These are phyloP conservation scores for Eucalyptus leucophloia DNA, from an alignment of 345 rosid genomes.

Conservation along the genomic window DNA sequence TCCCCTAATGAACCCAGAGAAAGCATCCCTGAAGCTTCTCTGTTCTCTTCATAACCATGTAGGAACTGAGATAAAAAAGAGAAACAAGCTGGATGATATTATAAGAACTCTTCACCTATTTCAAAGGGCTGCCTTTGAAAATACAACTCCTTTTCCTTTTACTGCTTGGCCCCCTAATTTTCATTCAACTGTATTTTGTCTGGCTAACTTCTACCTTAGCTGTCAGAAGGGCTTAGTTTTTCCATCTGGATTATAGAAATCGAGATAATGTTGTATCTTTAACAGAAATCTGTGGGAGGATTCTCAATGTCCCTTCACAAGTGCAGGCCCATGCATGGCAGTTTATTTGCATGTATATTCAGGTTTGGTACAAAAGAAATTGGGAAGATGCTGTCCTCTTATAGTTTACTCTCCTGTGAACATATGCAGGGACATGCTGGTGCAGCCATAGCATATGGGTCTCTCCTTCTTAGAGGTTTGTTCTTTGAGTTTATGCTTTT, in stretches of 20 bases:
- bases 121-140: background rate
- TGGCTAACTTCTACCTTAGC: background rate
- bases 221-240: background rate
- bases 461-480: conserved; percentile 85
- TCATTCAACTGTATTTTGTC: background rate
- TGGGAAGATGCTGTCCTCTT: background rate
- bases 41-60: background rate
- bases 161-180: background rate
- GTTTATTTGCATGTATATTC: background rate
- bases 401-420: background rate
- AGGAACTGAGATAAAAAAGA: background rate
- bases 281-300: background rate
- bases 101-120: background rate
- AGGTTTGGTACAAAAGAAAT: background rate
- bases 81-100: background rate
- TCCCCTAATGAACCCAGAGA: background rate
- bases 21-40: background rate
- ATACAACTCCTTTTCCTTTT: background rate
- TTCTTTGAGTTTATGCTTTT: background rate
- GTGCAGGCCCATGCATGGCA: background rate
- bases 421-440: conserved; percentile 76
- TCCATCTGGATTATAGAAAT: background rate
- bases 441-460: conserved; percentile 87
- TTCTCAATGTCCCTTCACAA: background rate
- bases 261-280: background rate